These are phyloP conservation scores for Tulasnella sp. DNA, from an alignment of 768 basidiomycete species.

Conservation along the genomic window DNA sequence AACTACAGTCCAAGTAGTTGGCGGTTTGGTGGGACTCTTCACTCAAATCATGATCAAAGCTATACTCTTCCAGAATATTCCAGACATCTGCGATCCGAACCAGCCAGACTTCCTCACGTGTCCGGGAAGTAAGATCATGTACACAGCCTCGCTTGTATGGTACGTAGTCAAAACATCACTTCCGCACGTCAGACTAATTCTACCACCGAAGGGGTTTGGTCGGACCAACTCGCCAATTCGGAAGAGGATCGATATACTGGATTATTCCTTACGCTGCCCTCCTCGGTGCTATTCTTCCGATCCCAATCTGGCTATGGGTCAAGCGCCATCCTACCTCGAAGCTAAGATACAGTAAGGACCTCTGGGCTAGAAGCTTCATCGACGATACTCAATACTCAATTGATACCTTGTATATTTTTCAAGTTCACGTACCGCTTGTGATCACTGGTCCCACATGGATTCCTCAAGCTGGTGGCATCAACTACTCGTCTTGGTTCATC, in stretches of 20 bases:
- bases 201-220: constrained; percentile 29
- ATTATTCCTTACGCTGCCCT: constrained; percentile 29
- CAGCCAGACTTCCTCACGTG: constrained; percentile 30
- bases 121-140: constrained; percentile 27
- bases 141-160: constrained; percentile 34
- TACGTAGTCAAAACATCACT: constrained; percentile 15
- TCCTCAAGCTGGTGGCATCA: constrained; percentile 36
- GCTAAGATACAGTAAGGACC: constrained; percentile 15
- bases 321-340: constrained; percentile 21
- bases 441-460: constrained; percentile 30
- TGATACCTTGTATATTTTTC: too few relatives aligned
- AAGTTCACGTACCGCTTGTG: too few relatives aligned
- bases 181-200: neutral
- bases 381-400: too few relatives aligned
- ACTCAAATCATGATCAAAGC: constrained; percentile 31
- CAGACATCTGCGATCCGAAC: constrained; percentile 28
- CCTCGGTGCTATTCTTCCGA: constrained; percentile 31
- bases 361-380: too few relatives aligned
- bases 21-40: constrained; percentile 25
- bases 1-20: constrained; percentile 25
- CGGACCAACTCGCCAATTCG: constrained; percentile 34
- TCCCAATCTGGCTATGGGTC: constrained; percentile 31
- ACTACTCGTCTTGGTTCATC: constrained; percentile 33
- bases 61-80: constrained; percentile 27
- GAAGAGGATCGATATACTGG: constrained; percentile 27